Evolutionary conservation across 306 rosid genomes (phyloP), one percentile per base, ranked within the genome.

Genomic region (Glycyrrhiza uralensis): DNA sequence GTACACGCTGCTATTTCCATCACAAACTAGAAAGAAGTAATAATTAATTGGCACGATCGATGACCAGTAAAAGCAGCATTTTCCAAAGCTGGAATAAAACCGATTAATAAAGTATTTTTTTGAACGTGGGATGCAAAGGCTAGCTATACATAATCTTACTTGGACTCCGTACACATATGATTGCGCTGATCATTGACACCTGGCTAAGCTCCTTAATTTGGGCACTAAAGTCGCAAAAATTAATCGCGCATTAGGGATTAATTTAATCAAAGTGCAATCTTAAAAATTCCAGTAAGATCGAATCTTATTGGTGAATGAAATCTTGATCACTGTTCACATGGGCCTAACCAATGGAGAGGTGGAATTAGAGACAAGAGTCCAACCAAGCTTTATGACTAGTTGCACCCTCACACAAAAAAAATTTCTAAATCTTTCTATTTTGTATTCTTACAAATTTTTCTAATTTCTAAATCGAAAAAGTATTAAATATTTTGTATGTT

Each of bases 131-230:
- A 28, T 8, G 46, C 45, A 14, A 70, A 66, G 58, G 69, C 29
- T 5, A 62, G n/a, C n/a, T n/a, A n/a, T n/a, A n/a, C n/a, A n/a
- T n/a, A n/a, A n/a, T 74, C 75, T 71, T 61, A 33, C 70, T 86
- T 64, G 87, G 87, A 54, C 39, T 68, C 28, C 68, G 87, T 29
- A 33, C 78, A 14, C 23, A 2, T 69, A 87, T 88, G 74, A 88
- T 84, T 74, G n/a, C 73, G 64, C 80, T 84, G 87, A 85, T 85
- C 68, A 89, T 89, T 83, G 96, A 87, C 96, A 89, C 89, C 86
- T 89, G 96, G 80, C 87, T 50, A 38, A 61, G 18, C 50, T 62
- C 51, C 38, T 52, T 23, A 45, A 41, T 38, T 24, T 28, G 50
- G 64, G 64, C 75, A 65, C 69, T 35, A 10, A 66, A 56, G 3